These are phyloP conservation scores for Leishmania martiniquensis DNA, from an alignment of 208 protist species.

Conservation along the genomic window DNA sequence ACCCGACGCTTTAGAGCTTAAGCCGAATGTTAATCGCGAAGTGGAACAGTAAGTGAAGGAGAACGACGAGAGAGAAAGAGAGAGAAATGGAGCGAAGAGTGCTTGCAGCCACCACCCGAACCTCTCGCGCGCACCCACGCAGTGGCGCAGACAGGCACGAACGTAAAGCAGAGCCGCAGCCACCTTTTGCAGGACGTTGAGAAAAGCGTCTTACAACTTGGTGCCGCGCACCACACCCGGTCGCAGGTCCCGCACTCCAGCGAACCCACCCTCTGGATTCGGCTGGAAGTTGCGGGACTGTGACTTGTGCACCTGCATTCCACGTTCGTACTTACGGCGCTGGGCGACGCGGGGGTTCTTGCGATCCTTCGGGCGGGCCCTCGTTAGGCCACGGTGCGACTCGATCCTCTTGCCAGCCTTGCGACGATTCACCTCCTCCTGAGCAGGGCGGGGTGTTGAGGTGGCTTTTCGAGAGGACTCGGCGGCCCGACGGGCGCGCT, in stretches of 20 bases:
- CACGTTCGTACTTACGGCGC: conserved; percentile 88
- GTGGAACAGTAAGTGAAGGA: not conserved
- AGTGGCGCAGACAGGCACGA: not conserved
- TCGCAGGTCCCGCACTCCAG: conserved; percentile 75
- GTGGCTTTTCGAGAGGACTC: conserved; percentile 26
- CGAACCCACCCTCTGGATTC: conserved; percentile 84
- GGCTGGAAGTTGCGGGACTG: conserved; percentile 77
- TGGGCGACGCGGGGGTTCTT: conserved; percentile 90
- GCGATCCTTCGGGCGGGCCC: conserved; percentile 87
- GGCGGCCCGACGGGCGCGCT: conserved; percentile 47
- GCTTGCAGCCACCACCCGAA: not conserved
- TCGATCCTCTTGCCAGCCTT: conserved; percentile 89
- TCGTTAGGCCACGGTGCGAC: conserved; percentile 88
- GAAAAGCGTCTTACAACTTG: conserved; percentile 26
- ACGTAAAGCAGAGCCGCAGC: not conserved
- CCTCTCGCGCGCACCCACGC: not conserved
- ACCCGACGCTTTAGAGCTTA: conserved; percentile 2
- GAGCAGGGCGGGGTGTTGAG: conserved; percentile 20
- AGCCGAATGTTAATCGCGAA: conserved; percentile 10
- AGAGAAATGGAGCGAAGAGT: not conserved
- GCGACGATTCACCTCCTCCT: conserved; percentile 76
- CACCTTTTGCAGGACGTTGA: not conserved
- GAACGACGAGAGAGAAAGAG: not conserved
- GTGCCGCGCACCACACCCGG: conserved; percentile 68
- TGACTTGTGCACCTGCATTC: conserved; percentile 85